Conservation (phyloP, 163 green algal species). For the Volvox carteri region DNA sequence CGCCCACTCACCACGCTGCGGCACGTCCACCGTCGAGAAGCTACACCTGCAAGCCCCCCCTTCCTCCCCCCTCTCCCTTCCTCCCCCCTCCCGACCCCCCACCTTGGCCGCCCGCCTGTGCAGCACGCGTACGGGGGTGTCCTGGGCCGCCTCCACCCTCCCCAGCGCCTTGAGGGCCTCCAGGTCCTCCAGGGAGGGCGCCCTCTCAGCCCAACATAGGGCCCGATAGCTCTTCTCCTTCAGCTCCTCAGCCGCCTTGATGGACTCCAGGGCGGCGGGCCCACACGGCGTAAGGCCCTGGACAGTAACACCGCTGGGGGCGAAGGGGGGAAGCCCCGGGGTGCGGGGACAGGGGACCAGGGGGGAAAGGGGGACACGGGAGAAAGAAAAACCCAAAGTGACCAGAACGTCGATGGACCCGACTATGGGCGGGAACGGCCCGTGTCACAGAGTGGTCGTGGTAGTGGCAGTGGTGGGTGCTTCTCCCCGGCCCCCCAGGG, state of each 20-base stretch:
- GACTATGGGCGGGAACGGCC: too few relatives aligned
- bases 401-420: too few relatives aligned
- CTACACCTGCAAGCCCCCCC: too few relatives aligned
- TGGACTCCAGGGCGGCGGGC: constrained; percentile 49
- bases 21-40: too few relatives aligned
- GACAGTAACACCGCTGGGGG: constrained; percentile 65
- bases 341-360: not conserved
- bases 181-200: constrained; percentile 66
- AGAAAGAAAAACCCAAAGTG: too few relatives aligned
- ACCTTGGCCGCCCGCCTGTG: constrained; percentile 82
- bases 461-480: too few relatives aligned
- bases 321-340: not conserved
- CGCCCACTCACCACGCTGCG: too few relatives aligned
- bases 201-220: constrained; percentile 71
- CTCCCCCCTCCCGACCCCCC: too few relatives aligned
- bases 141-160: constrained; percentile 81
- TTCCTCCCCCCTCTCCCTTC: too few relatives aligned
- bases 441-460: too few relatives aligned
- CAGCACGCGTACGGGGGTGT: constrained; percentile 89
- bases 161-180: constrained; percentile 60
- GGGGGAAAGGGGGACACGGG: constrained; percentile 5
- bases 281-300: constrained; percentile 60
- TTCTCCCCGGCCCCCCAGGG: too few relatives aligned
- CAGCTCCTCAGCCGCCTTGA: constrained; percentile 82
- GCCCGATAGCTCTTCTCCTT: constrained; percentile 91